A percentile compares a stretch with the other conserved stretches of the same genome.
phyloP scores from a whole-genome alignment of 768 basidiomycete species.

The Flagelloscypha sp. region DNA sequence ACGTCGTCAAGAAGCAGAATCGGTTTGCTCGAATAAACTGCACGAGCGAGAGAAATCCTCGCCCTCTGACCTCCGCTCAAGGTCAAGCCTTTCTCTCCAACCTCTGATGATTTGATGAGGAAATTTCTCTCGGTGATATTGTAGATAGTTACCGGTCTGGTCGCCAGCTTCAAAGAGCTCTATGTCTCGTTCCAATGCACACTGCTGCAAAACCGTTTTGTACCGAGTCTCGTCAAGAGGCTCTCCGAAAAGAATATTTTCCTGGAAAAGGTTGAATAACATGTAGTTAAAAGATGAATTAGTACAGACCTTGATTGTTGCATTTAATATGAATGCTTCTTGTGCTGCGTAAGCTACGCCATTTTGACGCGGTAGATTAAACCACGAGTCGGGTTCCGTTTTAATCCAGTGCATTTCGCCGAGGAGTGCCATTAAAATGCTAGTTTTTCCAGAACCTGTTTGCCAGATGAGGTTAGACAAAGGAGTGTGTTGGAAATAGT shows the following conservation, averaged over 20 bases:
- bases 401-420: conserved; percentile 63
- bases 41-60: conserved; percentile 38
- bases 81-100: conserved; percentile 45
- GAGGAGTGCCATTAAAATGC: conserved; percentile 55
- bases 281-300: no score
- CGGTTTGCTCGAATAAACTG: conserved; percentile 51
- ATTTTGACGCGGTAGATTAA: conserved; percentile 54
- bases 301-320: conserved; percentile 49
- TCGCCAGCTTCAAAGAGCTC: conserved; percentile 47
- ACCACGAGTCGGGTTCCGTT: conserved; percentile 48
- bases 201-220: conserved; percentile 31
- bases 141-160: conserved; percentile 17
- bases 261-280: conserved; percentile 16
- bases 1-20: conserved; percentile 70
- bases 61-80: conserved; percentile 53
- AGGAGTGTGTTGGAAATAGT: no score
- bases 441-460: conserved; percentile 52
- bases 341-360: conserved; percentile 79
- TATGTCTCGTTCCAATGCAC: conserved; percentile 35
- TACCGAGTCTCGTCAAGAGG: conserved; percentile 34
- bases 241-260: conserved; percentile 42
- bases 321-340: conserved; percentile 81
- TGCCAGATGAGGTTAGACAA: neutral
- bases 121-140: neutral
- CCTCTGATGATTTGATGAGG: conserved; percentile 18